These are phyloP conservation scores for Fusarium nisikadoi DNA, from an alignment of 2,329 filamentous ascomycete species.

Conservation along the genomic window DNA sequence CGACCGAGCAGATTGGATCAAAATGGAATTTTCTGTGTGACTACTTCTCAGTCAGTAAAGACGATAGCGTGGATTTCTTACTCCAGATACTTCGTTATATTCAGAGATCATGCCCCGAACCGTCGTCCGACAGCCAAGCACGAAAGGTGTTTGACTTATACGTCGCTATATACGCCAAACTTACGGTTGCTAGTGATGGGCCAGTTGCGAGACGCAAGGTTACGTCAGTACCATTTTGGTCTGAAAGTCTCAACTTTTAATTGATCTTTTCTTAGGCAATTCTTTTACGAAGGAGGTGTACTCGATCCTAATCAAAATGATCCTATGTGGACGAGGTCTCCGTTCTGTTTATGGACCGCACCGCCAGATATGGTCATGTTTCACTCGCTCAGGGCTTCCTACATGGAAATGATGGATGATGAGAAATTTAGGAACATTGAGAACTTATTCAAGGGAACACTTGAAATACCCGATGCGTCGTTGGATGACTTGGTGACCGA, in stretches of 20 bases:
- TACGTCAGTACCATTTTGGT: neutral
- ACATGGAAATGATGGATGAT: neutral
- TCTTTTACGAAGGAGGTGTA: neutral
- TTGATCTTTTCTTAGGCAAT: neutral
- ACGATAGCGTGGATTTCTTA: slow-evolving; percentile 16
- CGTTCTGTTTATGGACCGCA: slow-evolving; percentile 21
- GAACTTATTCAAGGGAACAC: neutral
- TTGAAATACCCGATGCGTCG: neutral
- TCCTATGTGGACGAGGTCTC: slow-evolving; percentile 7
- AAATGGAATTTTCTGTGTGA: neutral
- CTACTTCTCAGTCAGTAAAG: neutral
- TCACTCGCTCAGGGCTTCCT: slow-evolving; percentile 7
- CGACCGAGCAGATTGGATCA: accelerated
- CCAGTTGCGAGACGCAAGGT: neutral
- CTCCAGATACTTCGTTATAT: slow-evolving; percentile 23
- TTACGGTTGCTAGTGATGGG: neutral
- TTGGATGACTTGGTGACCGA: neutral
- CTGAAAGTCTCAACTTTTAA: neutral
- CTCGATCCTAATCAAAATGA: neutral
- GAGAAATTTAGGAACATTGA: slow-evolving; percentile 1
- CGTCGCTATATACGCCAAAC: slow-evolving; percentile 21
- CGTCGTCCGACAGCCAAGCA: neutral
- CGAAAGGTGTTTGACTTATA: slow-evolving; percentile 24
- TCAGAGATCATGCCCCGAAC: neutral
- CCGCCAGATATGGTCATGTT: slow-evolving; percentile 16